These are phyloP conservation scores for Telfairia occidentalis DNA, from an alignment of 331 rosid species.

Conservation along the genomic window DNA sequence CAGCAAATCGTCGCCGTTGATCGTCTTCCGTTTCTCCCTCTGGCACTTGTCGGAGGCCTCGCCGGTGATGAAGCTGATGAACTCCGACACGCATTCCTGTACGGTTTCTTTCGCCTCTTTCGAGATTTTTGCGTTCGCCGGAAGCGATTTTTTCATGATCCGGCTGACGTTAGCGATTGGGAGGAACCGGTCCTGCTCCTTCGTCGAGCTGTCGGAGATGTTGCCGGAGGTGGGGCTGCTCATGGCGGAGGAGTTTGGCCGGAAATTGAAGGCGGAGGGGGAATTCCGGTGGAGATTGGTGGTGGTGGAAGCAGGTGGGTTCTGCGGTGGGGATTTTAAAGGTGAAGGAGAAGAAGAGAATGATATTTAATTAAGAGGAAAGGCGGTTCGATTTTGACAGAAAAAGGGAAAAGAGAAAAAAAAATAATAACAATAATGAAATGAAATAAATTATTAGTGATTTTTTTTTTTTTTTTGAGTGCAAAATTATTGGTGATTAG, in stretches of 20 bases:
- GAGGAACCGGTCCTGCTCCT: conserved; percentile 78
- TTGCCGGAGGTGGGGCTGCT: conserved; percentile 57
- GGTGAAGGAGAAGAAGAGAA: not conserved
- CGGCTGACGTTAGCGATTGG: conserved; percentile 91
- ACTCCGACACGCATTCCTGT: conserved; percentile 90
- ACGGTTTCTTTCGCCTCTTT: conserved; percentile 85
- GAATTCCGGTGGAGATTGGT: not conserved
- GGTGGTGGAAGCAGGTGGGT: conserved; percentile 5
- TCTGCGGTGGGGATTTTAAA: conserved; percentile 26
- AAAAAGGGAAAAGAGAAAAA: conserved; percentile 12
- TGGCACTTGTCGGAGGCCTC: conserved; percentile 93
- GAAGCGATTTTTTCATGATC: conserved; percentile 80
- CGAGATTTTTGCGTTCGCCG: conserved; percentile 78
- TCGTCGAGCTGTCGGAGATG: conserved; percentile 39
- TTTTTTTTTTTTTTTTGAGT: too few relatives aligned
- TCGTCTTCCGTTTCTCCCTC: conserved; percentile 78
- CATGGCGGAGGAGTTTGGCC: conserved; percentile 23
- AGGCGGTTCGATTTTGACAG: conserved; percentile 44
- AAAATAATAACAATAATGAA: not conserved
- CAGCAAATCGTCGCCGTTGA: conserved; percentile 81
- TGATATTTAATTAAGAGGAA: conserved; percentile 17
- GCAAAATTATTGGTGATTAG: conserved; percentile 12
- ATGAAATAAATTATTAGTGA: conserved; percentile 16
- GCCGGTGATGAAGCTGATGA: conserved; percentile 89
- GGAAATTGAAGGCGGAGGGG: not conserved